Conservation (phyloP, 306 rosid species). For the Hippophae rhamnoides region DNA sequence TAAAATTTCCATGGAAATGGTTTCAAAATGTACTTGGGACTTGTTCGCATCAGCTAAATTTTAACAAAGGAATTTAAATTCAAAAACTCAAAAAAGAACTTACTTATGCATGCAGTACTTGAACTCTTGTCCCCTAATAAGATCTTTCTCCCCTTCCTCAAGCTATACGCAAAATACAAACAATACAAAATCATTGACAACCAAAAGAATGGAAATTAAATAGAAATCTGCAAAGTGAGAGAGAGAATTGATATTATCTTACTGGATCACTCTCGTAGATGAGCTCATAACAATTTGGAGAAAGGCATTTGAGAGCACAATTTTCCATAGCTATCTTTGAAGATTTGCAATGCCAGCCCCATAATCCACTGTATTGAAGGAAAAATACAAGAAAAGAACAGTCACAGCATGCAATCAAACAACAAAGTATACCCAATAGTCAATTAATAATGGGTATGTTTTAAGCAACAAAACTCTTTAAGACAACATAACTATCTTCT, state of each 20-base stretch:
- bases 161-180: slow-evolving; percentile 42
- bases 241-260: slow-evolving; percentile 9
- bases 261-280: slow-evolving; percentile 86
- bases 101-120: slow-evolving; percentile 85
- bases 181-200: not conserved
- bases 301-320: slow-evolving; percentile 84
- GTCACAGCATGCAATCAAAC: slow-evolving; percentile 1
- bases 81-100: slow-evolving; percentile 16
- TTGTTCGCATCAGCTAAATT: not conserved
- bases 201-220: not conserved
- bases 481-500: too few relatives aligned
- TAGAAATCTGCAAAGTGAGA: not conserved
- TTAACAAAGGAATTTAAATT: not conserved
- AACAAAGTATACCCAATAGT: not conserved
- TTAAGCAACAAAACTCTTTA: too few relatives aligned
- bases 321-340: slow-evolving; percentile 68
- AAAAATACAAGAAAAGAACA: not conserved
- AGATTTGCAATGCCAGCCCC: slow-evolving; percentile 82
- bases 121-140: slow-evolving; percentile 65
- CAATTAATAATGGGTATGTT: too few relatives aligned
- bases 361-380: slow-evolving; percentile 50
- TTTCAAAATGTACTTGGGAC: not conserved
- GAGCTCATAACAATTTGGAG: slow-evolving; percentile 66
- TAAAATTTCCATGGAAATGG: too few relatives aligned
- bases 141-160: slow-evolving; percentile 94